Percentiles rank a stretch among this genome's conserved stretches.
phyloP scores from a whole-genome alignment of 306 rosid genomes.

The Sesbania bispinosa region DNA sequence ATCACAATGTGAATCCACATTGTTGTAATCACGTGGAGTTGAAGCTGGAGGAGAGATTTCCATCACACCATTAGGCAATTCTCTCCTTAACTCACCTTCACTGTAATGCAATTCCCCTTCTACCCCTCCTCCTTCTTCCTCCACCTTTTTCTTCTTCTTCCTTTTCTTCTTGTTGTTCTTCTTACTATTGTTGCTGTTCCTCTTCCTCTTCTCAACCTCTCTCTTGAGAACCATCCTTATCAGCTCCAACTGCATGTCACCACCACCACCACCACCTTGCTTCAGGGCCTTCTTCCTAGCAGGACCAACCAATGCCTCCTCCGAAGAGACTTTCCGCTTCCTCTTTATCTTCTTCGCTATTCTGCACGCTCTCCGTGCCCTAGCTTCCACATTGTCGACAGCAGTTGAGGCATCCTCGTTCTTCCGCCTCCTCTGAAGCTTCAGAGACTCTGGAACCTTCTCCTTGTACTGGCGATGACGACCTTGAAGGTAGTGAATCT shows the following conservation, averaged over 20 bases:
- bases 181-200: neutral
- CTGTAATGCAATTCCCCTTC: conserved; percentile 36
- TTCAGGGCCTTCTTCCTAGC: conserved; percentile 44
- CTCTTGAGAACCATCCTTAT: conserved; percentile 81
- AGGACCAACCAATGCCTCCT: conserved; percentile 40
- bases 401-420: conserved; percentile 21
- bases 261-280: conserved; percentile 41
- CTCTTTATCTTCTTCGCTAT: conserved; percentile 54
- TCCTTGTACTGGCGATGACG: conserved; percentile 88
- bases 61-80: conserved; percentile 93
- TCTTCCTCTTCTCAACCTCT: conserved; percentile 76
- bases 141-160: conserved; percentile 10
- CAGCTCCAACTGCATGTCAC: conserved; percentile 73
- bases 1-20: conserved; percentile 56
- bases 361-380: conserved; percentile 47
- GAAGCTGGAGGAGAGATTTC: conserved; percentile 78
- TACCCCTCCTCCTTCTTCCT: no score
- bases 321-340: conserved; percentile 39
- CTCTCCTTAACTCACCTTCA: conserved; percentile 59
- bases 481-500: conserved; percentile 93
- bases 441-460: conserved; percentile 87
- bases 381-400: conserved; percentile 51
- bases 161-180: neutral
- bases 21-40: conserved; percentile 41
- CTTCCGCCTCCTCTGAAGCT: conserved; percentile 63